These are phyloP conservation scores for Fusarium verrucosum DNA, from an alignment of 2,329 filamentous ascomycete genomes.

Conservation along the genomic window DNA sequence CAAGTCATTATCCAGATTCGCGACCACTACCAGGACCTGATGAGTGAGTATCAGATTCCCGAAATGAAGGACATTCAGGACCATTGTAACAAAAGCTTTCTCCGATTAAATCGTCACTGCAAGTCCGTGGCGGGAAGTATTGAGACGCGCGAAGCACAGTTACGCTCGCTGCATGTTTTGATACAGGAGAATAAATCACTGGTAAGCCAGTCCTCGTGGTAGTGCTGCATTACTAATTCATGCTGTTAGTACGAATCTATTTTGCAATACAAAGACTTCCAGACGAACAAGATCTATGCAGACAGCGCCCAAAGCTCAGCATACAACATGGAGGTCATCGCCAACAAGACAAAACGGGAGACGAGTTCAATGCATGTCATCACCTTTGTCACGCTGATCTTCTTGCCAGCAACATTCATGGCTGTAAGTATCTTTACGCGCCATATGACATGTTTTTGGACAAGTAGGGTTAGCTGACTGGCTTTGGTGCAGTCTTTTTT, in stretches of 20 bases:
- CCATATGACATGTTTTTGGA: too few relatives aligned
- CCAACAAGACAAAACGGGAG: constrained; percentile 28
- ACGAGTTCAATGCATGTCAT: constrained; percentile 34
- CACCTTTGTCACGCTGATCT: constrained; percentile 27
- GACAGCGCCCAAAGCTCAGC: constrained; percentile 20
- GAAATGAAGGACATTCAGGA: constrained; percentile 1
- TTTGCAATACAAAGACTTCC: constrained; percentile 20
- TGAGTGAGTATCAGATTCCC: background rate
- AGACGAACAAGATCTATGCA: constrained; percentile 25
- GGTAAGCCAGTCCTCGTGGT: background rate
- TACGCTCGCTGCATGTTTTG: constrained; percentile 3
- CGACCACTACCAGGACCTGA: constrained; percentile 16
- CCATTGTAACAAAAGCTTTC: background rate
- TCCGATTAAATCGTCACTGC: background rate
- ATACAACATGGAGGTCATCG: constrained; percentile 29
- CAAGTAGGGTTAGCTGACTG: too few relatives aligned
- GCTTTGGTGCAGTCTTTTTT: constrained; percentile 18
- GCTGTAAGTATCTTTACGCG: constrained; percentile 8
- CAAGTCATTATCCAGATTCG: constrained; percentile 23
- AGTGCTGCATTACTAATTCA: too few relatives aligned
- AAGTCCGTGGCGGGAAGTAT: constrained; percentile 10
- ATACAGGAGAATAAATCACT: constrained; percentile 20
- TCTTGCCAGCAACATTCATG: constrained; percentile 30
- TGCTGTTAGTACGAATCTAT: constrained; percentile 18
- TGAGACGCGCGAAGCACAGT: constrained; percentile 1